Conservation (phyloP, 495 filamentous ascomycete species). For the Penicillium tannophilum region DNA sequence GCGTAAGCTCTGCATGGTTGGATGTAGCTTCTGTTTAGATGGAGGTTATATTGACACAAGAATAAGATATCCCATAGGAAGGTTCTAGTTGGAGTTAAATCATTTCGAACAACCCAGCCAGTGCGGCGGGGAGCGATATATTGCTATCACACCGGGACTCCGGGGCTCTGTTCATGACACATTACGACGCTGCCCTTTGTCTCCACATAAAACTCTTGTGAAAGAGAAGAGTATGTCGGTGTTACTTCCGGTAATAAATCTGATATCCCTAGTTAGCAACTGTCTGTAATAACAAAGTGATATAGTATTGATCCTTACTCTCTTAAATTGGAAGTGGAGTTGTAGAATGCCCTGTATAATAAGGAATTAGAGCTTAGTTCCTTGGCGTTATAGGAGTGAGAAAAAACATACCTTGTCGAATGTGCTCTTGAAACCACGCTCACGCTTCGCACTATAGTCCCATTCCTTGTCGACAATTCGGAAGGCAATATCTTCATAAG, state of each 20-base stretch:
- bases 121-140: neutral
- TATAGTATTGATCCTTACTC: conserved; percentile 42
- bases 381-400: neutral
- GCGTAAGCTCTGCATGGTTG: too few species aligned
- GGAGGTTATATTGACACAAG: too few species aligned
- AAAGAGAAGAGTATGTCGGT: conserved; percentile 5
- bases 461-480: conserved; percentile 98
- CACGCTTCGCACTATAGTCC: conserved; percentile 96
- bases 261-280: conserved; percentile 26
- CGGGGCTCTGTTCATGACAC: neutral
- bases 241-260: conserved; percentile 46
- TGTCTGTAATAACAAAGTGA: neutral
- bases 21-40: too few species aligned
- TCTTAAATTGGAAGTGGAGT: conserved; percentile 98
- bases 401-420: conserved; percentile 87
- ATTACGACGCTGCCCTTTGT: neutral
- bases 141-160: too few species aligned
- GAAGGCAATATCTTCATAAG: conserved; percentile 97
- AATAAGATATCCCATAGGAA: too few species aligned
- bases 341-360: conserved; percentile 81
- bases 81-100: too few species aligned
- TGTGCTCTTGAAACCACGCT: conserved; percentile 92
- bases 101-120: too few species aligned
- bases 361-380: conserved; percentile 6
- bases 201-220: conserved; percentile 19